Evolutionary conservation across 495 filamentous ascomycete species (phyloP), one percentile per base, ranked within the genome.

Genomic region (Hypoxylon fuscum): DNA sequence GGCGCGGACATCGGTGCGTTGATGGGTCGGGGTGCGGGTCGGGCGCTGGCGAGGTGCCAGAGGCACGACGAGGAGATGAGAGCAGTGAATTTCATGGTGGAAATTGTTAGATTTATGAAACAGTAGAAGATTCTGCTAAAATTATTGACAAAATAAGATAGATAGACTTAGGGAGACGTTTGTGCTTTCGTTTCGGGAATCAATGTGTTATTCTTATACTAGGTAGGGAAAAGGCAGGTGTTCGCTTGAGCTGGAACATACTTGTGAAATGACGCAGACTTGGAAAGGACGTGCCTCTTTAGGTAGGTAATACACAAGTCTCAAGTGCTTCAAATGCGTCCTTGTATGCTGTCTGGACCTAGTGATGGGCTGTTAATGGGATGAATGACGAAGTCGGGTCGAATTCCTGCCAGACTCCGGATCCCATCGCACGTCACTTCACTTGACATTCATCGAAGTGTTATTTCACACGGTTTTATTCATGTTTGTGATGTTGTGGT

Each of bases 71-170:
- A 21, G 11, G 47, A 4, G 43, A 61, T 25, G 8, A 41, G 1
- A 8, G 41, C 29, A 22, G 25, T 23, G 9, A 46, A 41, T 18
- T 54, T 61, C 57, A 61, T 61, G 15, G n/a, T 47, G 14, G 1
- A 1, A 17, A 9, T 31, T 17, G n/a, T 31, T 2, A 5, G 25
- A 27, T 27, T 22, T 43, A n/a, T n/a, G n/a, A n/a, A n/a, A n/a
- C n/a, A n/a, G n/a, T n/a, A n/a, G n/a, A n/a, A n/a, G n/a, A n/a
- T n/a, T 3, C 7, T 43, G 9, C 17, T 43, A 23, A 18, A 23
- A 3, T 1, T 43, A 6, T 31, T 15, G 22, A 14, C 10, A 6
- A 5, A 10, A 31, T 10, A 27, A 5, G 11, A 29, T 18, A 18
- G 11, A 31, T 15, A 9, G 23, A 0, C 5, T 23, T 6, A 5